Percentiles rank a stretch among this genome's conserved stretches.
Evolutionary conservation across 805 yeast species (phyloP).

Genomic region (Teunomyces stri): DNA sequence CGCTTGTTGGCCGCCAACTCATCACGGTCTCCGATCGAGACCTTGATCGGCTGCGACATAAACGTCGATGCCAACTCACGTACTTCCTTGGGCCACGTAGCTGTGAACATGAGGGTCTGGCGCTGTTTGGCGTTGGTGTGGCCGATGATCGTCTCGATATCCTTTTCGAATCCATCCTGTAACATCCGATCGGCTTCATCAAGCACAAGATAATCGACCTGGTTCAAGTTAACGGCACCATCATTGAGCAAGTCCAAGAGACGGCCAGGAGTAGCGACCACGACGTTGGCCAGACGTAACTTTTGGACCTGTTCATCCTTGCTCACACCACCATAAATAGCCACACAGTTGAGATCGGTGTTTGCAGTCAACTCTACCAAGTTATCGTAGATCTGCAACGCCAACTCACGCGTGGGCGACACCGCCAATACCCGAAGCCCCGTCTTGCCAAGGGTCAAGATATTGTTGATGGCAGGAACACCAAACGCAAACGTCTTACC

Average conservation of each 20-base stretch:
- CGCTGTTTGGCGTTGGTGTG: conserved; percentile 50
- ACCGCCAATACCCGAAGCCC: conserved; percentile 77
- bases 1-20: conserved; percentile 93
- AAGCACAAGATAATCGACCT: conserved; percentile 75
- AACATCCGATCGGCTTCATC: conserved; percentile 99
- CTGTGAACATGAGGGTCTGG: conserved; percentile 97
- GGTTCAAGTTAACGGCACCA: conserved; percentile 68
- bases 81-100: conserved; percentile 99
- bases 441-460: conserved; percentile 44
- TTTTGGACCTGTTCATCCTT: conserved; percentile 84
- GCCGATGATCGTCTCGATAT: conserved; percentile 79
- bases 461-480: conserved; percentile 87
- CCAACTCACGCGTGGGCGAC: conserved; percentile 97
- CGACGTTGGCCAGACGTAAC: conserved; percentile 66
- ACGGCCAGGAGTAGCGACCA: conserved; percentile 98
- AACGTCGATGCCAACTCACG: conserved; percentile 85
- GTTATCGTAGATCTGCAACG: conserved; percentile 89
- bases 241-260: conserved; percentile 86
- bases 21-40: conserved; percentile 91
- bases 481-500: conserved; percentile 98
- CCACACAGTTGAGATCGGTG: conserved; percentile 66
- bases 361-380: conserved; percentile 61
- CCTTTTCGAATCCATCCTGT: conserved; percentile 97
- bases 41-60: conserved; percentile 83
- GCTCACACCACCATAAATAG: conserved; percentile 97